Evolutionary conservation across 2,329 filamentous ascomycete species (phyloP), one percentile per base, ranked within the genome.

Genomic region (Grosmannia serpens): DNA sequence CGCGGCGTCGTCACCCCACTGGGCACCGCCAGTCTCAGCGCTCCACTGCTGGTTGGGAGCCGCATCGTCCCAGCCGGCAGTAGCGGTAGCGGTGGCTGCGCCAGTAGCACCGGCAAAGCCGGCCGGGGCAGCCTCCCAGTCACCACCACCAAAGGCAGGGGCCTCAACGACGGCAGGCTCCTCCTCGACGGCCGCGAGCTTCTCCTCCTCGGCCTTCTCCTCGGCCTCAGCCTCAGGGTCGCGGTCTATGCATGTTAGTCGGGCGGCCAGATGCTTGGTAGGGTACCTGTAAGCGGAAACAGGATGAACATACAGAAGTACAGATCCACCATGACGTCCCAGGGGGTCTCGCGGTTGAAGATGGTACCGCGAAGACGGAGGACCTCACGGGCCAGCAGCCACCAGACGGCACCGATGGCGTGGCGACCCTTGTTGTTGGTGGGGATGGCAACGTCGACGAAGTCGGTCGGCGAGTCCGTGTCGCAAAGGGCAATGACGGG

Each of bases 361-460:
- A 99, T 90, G 73, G 91, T 97, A 70, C 95, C 94, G 71, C 94
- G 91, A 73, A 99, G 91, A 75, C 95, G 91, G 77, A 99, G 91
- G 75, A 99, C 92, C 86, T 99, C 94, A 84, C 94, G 94, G 76
- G 94, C 92, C 69, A 99, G 85, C 87, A 99, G 87, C 94, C 94
- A 99, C 94, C 94, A 99, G 81, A 99, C 77, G 71, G 94, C 84
- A 83, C 94, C 94, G 71, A 99, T 99, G 75, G 95, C 87, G 82
- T 97, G 91, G 75, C 94, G 92, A 83, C 91, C 92, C 88, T 99
- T 99, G 90, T 99, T 99, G 90, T 99, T 99, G 82, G 94, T 96
- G 73, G 94, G 94, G 80, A 99, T 99, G 78, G 94, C 94, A 77
- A 97, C 90, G 74, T 99, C 94, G 75, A 99, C 94, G 82, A 92